Conservation (phyloP, 805 yeast species). For the Zygosaccharomyces kombuchaensis region DNA sequence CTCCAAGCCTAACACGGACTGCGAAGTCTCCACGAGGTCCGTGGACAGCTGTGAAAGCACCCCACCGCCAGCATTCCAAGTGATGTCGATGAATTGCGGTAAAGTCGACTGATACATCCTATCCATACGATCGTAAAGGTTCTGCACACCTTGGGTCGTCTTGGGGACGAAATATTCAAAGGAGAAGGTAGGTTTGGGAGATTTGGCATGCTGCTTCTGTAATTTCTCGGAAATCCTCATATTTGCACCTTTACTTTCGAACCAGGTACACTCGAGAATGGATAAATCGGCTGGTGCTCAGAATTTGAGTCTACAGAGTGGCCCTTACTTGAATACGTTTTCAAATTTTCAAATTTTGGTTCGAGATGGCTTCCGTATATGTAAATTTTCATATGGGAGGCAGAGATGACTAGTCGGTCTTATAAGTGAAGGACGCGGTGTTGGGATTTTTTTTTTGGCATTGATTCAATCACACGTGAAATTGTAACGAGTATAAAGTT, state of each 20-base stretch:
- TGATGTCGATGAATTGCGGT: constrained; percentile 90
- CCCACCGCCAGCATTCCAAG: constrained; percentile 99
- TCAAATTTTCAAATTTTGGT: neutral
- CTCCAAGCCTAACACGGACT: constrained; percentile 84
- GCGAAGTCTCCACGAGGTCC: constrained; percentile 88
- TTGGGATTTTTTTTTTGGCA: neutral
- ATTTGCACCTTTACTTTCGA: neutral
- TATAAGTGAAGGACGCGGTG: neutral
- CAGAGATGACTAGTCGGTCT: constrained; percentile 1
- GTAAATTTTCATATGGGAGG: constrained; percentile 1
- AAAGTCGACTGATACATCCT: constrained; percentile 82
- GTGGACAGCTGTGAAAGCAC: constrained; percentile 69
- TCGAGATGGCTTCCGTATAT: neutral
- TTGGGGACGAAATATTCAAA: constrained; percentile 97
- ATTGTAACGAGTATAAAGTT: constrained; percentile 1
- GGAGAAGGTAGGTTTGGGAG: constrained; percentile 67
- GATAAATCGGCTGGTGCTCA: neutral
- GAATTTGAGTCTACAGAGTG: neutral
- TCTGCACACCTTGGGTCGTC: constrained; percentile 94
- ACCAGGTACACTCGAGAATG: neutral
- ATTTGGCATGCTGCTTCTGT: constrained; percentile 30
- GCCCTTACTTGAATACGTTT: neutral
- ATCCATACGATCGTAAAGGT: constrained; percentile 94
- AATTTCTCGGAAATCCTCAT: constrained; percentile 42
- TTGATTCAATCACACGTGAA: constrained; percentile 2